These are phyloP conservation scores for Hymenoscyphus fraxineus DNA, from an alignment of 2,329 filamentous ascomycete species.

Conservation along the genomic window DNA sequence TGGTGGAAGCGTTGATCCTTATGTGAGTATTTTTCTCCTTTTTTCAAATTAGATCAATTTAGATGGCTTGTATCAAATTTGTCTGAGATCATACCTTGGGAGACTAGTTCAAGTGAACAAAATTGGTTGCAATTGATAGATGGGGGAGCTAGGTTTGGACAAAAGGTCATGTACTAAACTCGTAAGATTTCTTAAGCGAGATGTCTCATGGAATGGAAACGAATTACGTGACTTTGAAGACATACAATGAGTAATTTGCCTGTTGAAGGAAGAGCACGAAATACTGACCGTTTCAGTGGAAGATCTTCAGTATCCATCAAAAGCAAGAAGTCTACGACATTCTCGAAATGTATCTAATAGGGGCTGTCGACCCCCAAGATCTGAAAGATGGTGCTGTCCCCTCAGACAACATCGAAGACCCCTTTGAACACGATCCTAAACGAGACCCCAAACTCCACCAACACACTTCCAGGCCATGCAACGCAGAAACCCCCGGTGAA, in stretches of 20 bases:
- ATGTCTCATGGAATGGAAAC: no score
- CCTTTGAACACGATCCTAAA: conserved; percentile 51
- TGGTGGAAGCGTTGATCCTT: conserved; percentile 58
- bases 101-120: no score
- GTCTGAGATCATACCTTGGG: not conserved
- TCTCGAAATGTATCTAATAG: conserved; percentile 60
- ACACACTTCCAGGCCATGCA: conserved; percentile 54
- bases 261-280: not conserved
- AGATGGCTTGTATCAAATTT: not conserved
- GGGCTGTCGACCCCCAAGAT: conserved; percentile 55
- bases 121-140: no score
- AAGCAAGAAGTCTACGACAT: conserved; percentile 61
- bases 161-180: no score
- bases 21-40: not conserved
- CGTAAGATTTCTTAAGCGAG: no score
- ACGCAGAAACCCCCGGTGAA: conserved; percentile 55
- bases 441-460: conserved; percentile 50
- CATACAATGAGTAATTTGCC: no score
- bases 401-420: conserved; percentile 55
- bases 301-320: conserved; percentile 68
- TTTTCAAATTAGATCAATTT: not conserved
- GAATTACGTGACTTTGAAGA: no score
- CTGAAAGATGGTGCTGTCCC: conserved; percentile 54
- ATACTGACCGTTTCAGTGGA: conserved; percentile 49
- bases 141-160: no score